Evolutionary conservation across 2,329 filamentous ascomycete genomes (phyloP), one percentile per base, ranked within the genome.

Genomic region (Fusarium hostae): DNA sequence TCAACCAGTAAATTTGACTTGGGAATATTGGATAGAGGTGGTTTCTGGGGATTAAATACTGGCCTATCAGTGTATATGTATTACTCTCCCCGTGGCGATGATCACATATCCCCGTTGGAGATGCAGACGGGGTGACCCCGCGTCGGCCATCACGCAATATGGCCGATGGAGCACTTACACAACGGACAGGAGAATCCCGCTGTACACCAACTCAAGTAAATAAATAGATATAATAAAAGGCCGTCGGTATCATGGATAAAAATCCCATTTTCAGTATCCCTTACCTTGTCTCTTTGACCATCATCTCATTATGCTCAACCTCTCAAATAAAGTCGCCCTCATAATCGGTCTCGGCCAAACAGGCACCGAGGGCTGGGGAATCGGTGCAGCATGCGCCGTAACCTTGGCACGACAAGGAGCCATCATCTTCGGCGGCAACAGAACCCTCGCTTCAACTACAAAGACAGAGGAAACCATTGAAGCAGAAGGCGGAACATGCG

Each of bases 341-440:
- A 77, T 85, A 51, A 84, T 84, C 28, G 84, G 84, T 41, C 80
- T 86, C 35, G 84, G 84, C 28, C 82, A 85, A 74, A 80, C 80
- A 20, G 80, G 82, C 22, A 77, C 79, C 45, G 79, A 82, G 32
- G 84, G 83, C 24, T 87, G 85, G 86, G 85, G 85, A 37, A 87
- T 86, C 68, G 85, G 85, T 15, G 82, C 85, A 24, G 84, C 86
- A 39, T 86, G 82, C 51, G 84, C 85, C n/a, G 81, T 82, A 5
- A 76, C 83, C 9, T 79, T 88, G 22, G 84, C 85, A 3, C 79
- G 81, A 37, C 83, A 85, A 75, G 85, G 86, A 20, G 86, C 85
- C 4, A 76, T 77, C 16, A 78, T 88, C 20, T 87, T 85, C 66
- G 86, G 86, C n/a, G 85, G 86, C 28, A 85, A 88, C 72, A 76